Evolutionary conservation across 2,329 filamentous ascomycete genomes (phyloP), one percentile per base, ranked within the genome.

Genomic region (Colletotrichum graminicola): DNA sequence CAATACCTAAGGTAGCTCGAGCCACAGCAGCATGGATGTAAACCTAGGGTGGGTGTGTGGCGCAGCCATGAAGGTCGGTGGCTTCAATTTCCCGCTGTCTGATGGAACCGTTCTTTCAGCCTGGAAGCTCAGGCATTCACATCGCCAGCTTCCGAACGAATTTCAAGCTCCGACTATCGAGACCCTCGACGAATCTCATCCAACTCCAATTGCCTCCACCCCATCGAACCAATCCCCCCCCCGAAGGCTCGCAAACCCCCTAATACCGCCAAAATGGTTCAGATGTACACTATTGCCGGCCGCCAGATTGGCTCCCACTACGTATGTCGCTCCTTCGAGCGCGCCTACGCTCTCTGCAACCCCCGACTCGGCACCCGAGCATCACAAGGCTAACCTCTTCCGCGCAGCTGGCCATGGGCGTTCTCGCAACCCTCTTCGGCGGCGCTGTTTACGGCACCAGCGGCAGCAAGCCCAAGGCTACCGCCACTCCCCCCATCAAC

Each of bases 261-360:
- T 55, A 76, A 69, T 62, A 68, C 77, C 78, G 77, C 75, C 82
- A 84, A 79, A 70, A 86, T 86, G 84, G 83, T 84, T 76, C 78
- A 80, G 75, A 82, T 80, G 76, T 90, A 90, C 84, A 85, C 79
- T 75, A 83, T 90, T 77, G 82, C 88, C 80, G 88, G 88, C 82
- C 85, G 84, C 79, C 85, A 89, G 81, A 80, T 90, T 80, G 88
- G 84, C 83, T 88, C 88, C 74, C 88, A 90, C 84, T 85, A 88
- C 82, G 88, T 90, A 77, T 79, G 88, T 86, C 66, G 43, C 71
- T 54, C 73, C 74, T 57, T 67, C 67, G 61, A 66, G 54, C 54
- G 36, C 59, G 52, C 71, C 23, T 43, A 60, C 41, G 43, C 45
- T 52, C 68, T 69, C 52, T 47, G 39, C 60, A 41, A 43, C 49